Evolutionary conservation across 176 grass and related monocot species (phyloP), one percentile per base, ranked within the genome.

Genomic region (Carex pumila): DNA sequence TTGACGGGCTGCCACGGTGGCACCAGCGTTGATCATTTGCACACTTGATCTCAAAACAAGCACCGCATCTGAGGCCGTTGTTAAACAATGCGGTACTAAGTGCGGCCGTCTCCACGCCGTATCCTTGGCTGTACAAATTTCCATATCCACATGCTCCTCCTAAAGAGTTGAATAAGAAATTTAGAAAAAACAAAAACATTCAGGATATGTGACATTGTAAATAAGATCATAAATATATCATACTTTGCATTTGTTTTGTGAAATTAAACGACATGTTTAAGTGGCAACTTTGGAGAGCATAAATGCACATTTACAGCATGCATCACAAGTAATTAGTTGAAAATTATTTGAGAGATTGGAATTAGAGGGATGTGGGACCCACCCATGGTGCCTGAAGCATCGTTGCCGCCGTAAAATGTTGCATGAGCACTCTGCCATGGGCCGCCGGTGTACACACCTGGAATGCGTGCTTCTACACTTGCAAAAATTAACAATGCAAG

Each of bases 71-170:
- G 36, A 85, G 68, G 19, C 89, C 89, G 5, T 85, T 84, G 89
- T 88, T 76, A 64, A 91, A 91, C 53, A 91, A 82, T 61, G 86
- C 84, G 2, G 89, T 88, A 79, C 89, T 91, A 84, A 91, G 84
- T n/a, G 89, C 89, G 14, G 83, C 83, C 36, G 89, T 91, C 84
- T 91, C 79, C 71, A 86, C 86, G 1, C 89, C 89, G 30, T 91
- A 91, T 4, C 90, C 90, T 63, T 85, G 76, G 80, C 86, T 86
- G 84, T 91, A 91, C 54, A 91, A 71, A 60, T 91, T 91, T 59
- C 89, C 89, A 80, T 91, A 91, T 61, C 89, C 89, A 65, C 89
- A 91, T 41, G 89, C 89, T 19, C 89, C 89, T 61, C 89, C 88
- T 90, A 30, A 74, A 61, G 22, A 12, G n/a, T 57, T 18, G 37